phyloP scores from a whole-genome alignment of 1,284 basidiomycete species.

The Cutaneotrichosporon arboriforme region DNA sequence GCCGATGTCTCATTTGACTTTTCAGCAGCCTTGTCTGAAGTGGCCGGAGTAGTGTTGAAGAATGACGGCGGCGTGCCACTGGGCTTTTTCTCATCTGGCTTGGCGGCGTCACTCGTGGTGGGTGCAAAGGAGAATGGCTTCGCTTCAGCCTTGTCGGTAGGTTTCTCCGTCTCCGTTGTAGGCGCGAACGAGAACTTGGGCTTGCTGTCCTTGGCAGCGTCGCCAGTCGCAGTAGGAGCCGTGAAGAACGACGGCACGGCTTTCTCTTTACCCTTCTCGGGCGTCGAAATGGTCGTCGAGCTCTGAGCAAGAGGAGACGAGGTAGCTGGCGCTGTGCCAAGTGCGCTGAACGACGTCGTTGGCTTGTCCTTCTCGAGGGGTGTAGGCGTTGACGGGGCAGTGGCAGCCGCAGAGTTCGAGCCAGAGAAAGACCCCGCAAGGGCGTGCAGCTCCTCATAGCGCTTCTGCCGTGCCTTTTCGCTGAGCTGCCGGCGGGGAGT shows the following conservation, averaged over 20 bases:
- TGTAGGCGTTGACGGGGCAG: background rate
- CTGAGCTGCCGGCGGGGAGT: slow-evolving; percentile 8
- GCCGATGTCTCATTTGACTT: background rate
- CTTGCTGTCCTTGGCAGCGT: background rate
- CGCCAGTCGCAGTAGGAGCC: background rate
- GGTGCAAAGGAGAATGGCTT: slow-evolving; percentile 3
- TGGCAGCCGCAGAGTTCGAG: background rate
- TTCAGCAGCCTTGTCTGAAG: background rate
- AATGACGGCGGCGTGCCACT: background rate
- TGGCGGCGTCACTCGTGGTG: background rate
- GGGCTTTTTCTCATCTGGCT: background rate
- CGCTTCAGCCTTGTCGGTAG: background rate
- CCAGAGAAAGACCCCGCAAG: background rate
- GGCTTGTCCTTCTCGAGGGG: background rate
- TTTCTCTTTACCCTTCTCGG: background rate
- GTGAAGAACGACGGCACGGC: background rate
- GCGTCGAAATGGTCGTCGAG: background rate
- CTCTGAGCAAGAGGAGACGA: slow-evolving; percentile 2
- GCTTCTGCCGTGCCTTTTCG: slow-evolving; percentile 12
- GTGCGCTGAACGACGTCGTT: background rate
- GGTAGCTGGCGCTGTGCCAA: background rate
- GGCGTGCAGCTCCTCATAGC: slow-evolving; percentile 19
- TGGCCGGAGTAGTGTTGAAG: slow-evolving; percentile 1
- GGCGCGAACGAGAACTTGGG: slow-evolving; percentile 6
- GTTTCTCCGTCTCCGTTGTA: background rate